Percentiles rank a stretch among this genome's conserved stretches.
Conservation (phyloP, 176 grass and related monocot species). For the Poa pratensis region DNA sequence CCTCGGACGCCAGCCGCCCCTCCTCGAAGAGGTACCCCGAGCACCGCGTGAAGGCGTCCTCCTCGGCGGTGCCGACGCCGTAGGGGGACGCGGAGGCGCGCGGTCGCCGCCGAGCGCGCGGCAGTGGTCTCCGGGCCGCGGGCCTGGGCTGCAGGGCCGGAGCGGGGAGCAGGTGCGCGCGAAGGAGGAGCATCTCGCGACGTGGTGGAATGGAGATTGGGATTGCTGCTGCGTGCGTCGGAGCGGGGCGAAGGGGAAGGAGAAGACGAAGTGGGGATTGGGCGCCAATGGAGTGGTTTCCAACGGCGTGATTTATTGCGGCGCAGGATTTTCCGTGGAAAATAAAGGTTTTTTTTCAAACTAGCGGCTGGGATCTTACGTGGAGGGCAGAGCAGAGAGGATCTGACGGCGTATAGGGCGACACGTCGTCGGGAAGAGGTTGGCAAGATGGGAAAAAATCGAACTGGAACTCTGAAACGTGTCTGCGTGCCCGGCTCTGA, state of each 20-base stretch:
- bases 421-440: background rate
- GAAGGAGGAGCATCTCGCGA: conserved; percentile 42
- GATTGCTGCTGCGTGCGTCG: background rate
- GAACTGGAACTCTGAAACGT: background rate
- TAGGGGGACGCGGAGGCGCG: conserved; percentile 21
- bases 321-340: conserved; percentile 17
- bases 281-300: conserved; percentile 60
- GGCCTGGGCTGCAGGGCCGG: background rate
- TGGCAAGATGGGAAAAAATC: background rate
- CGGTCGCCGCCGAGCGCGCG: background rate
- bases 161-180: background rate
- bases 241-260: background rate
- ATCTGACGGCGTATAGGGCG: background rate
- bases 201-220: background rate
- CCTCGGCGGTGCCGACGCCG: conserved; percentile 38
- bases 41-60: conserved; percentile 91
- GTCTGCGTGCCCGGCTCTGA: conserved; percentile 3
- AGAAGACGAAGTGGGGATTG: conserved; percentile 35
- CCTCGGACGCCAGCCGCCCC: conserved; percentile 53
- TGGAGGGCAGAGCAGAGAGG: too few relatives aligned
- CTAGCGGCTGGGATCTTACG: background rate
- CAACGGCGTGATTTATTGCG: conserved; percentile 40
- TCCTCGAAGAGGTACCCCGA: conserved; percentile 87
- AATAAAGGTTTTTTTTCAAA: background rate
- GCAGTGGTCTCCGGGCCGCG: background rate